A percentile compares a stretch with the other conserved stretches of the same genome.
These are phyloP conservation scores for Didymella keratinophila DNA, from an alignment of 2,329 filamentous ascomycete species.

Conservation along the genomic window DNA sequence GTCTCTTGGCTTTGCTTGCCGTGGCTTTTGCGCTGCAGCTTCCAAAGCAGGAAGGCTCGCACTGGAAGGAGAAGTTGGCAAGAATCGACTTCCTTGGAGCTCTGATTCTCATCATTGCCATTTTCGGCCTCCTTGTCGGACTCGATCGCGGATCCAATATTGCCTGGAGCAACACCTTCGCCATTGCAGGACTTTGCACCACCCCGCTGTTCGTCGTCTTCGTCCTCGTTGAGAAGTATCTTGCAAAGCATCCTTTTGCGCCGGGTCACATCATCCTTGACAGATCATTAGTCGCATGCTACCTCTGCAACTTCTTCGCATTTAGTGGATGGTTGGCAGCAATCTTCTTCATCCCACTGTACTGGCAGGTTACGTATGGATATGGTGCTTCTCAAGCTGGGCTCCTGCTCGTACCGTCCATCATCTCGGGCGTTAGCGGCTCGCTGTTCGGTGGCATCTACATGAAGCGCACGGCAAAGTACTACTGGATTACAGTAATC, in stretches of 20 bases:
- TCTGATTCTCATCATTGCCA: conserved; percentile 68
- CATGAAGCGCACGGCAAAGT: conserved; percentile 75
- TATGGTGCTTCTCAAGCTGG: conserved; percentile 70
- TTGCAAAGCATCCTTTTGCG: conserved; percentile 76
- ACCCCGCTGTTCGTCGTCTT: conserved; percentile 72
- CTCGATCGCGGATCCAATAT: conserved; percentile 77
- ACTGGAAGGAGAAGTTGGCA: conserved; percentile 71
- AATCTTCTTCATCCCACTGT: conserved; percentile 78
- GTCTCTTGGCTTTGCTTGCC: conserved; percentile 68
- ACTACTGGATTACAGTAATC: conserved; percentile 71
- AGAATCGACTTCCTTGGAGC: conserved; percentile 79
- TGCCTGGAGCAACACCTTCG: conserved; percentile 68
- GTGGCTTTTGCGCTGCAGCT: conserved; percentile 70
- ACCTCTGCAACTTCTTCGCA: conserved; percentile 75
- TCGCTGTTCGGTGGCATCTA: conserved; percentile 70
- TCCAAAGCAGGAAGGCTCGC: conserved; percentile 63
- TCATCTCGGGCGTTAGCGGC: conserved; percentile 68
- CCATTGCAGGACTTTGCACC: conserved; percentile 64
- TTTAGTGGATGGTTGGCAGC: conserved; percentile 67
- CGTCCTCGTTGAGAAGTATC: conserved; percentile 70
- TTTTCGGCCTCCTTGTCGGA: conserved; percentile 71
- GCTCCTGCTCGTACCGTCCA: conserved; percentile 70
- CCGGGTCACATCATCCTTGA: conserved; percentile 77
- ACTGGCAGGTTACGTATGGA: conserved; percentile 76
- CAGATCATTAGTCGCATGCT: conserved; percentile 70